Conservation (phyloP, 2,329 filamentous ascomycete genomes). For the Hortaea werneckii region DNA sequence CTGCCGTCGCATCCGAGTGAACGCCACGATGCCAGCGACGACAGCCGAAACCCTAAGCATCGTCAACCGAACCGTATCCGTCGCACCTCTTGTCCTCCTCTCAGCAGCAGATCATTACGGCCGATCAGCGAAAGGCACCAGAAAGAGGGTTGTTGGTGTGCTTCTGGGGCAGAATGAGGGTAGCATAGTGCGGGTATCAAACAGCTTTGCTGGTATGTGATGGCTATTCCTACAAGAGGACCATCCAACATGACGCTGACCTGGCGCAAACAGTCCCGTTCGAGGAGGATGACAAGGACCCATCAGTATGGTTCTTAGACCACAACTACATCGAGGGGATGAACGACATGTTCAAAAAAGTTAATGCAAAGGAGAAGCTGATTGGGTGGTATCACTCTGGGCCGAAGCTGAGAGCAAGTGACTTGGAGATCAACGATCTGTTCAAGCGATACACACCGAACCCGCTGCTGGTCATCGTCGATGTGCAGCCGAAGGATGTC, state of each 20-base stretch:
- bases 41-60: slow-evolving; percentile 94
- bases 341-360: slow-evolving; percentile 99
- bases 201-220: slow-evolving; percentile 86
- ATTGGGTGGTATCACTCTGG: slow-evolving; percentile 99
- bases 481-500: slow-evolving; percentile 95
- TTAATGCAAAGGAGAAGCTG: slow-evolving; percentile 96
- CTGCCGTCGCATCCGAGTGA: no score
- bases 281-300: slow-evolving; percentile 97
- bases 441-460: slow-evolving; percentile 99
- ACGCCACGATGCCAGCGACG: slow-evolving; percentile 72
- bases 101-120: slow-evolving; percentile 98
- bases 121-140: slow-evolving; percentile 79
- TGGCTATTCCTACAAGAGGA: not conserved
- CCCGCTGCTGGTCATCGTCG: slow-evolving; percentile 91
- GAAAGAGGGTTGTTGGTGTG: slow-evolving; percentile 85
- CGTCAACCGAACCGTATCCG: slow-evolving; percentile 88
- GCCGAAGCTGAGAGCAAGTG: slow-evolving; percentile 89
- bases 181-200: slow-evolving; percentile 91
- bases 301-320: slow-evolving; percentile 97
- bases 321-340: slow-evolving; percentile 99
- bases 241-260: not conserved
- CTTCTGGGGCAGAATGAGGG: slow-evolving; percentile 92
- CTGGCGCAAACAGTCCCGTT: slow-evolving; percentile 62
- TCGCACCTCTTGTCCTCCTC: slow-evolving; percentile 93
- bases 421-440: slow-evolving; percentile 97